Base-by-base conservation (phyloP, 1,284 basidiomycete species). In the Taiwanofungus camphoratus region DNA sequence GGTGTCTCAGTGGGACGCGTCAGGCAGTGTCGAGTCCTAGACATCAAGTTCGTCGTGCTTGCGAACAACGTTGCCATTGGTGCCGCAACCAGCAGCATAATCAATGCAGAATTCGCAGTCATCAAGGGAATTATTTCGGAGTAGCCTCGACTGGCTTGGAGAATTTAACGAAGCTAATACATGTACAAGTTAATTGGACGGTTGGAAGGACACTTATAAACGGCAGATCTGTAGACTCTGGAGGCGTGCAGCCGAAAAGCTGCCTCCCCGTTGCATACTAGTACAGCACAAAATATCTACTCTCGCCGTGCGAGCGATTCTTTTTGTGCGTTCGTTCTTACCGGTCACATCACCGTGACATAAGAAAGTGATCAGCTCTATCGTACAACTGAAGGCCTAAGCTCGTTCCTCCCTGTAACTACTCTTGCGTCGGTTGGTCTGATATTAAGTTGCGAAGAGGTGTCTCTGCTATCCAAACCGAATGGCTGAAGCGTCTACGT, bases 41-140 rank as follows among this genome's bases (percentile, higher is more conserved):
- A 99, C 64, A 77, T 96, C 73, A 95, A 95, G 72, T 97, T 99
- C 63, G 88, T 98, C 31, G 89, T 92, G 35, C 73, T 99, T 45
- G 79, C 86, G 49, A 96, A 98, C 67, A 99, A 99, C 60, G 94
- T 98, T 50, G 85, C 86, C 56, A 90, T 99, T 53, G 95, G 96
- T 5, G 95, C 95, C 8, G 95, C 96, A 39, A 99, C 96, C 35
- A 92, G 88, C 56, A 93, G 90, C 48, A 91, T 99, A 62, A 95
- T 99, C 63, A 99, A 99, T 63, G 96, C 95, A 3, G 95, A 99
- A 73, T 71, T 90, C 30, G 94, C 93, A n/a, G 79, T 95, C 4
- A 66, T 87, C 43, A 92, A 88, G 67, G 91, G 89, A 9, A 68
- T 85, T 42, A 66, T 79, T 40, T 44, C 36, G 36, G n/a, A n/a